phyloP scores from a whole-genome alignment of 768 basidiomycete genomes.

The Phlebiopsis flavidoalba region DNA sequence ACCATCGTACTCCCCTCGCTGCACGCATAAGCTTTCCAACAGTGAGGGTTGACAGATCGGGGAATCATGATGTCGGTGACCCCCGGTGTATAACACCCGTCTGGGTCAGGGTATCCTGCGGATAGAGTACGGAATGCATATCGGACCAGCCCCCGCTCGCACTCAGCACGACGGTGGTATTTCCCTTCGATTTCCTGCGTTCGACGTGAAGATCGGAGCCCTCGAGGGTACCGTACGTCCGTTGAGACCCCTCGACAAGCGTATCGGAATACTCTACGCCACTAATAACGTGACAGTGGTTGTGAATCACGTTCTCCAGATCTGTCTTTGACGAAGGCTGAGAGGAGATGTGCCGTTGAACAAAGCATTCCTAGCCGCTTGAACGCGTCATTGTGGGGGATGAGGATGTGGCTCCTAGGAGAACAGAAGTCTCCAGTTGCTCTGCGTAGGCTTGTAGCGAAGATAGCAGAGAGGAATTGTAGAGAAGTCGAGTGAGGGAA shows the following conservation, averaged over 20 bases:
- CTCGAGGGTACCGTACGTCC: slow-evolving; percentile 77
- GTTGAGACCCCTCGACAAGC: slow-evolving; percentile 58
- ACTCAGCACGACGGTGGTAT: slow-evolving; percentile 40
- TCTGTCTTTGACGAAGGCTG: slow-evolving; percentile 74
- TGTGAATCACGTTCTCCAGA: slow-evolving; percentile 74
- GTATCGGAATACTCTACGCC: slow-evolving; percentile 67
- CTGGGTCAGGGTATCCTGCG: slow-evolving; percentile 69
- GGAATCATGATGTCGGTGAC: slow-evolving; percentile 84
- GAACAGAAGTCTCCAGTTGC: slow-evolving; percentile 54
- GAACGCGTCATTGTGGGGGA: slow-evolving; percentile 90
- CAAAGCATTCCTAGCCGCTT: slow-evolving; percentile 69
- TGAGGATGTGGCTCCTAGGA: slow-evolving; percentile 60
- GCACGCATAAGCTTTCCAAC: slow-evolving; percentile 89
- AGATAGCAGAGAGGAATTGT: slow-evolving; percentile 87
- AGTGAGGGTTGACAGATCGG: slow-evolving; percentile 77
- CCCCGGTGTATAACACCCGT: slow-evolving; percentile 88
- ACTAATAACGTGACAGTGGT: slow-evolving; percentile 83
- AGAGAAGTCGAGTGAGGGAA: slow-evolving; percentile 82
- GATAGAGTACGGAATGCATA: slow-evolving; percentile 54
- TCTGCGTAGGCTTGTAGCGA: slow-evolving; percentile 83
- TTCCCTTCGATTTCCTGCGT: slow-evolving; percentile 36
- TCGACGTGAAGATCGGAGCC: slow-evolving; percentile 78
- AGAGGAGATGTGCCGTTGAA: slow-evolving; percentile 81
- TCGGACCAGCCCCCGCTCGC: slow-evolving; percentile 78
- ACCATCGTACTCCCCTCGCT: slow-evolving; percentile 84